A percentile compares a stretch with the other conserved stretches of the same genome.
Evolutionary conservation across 495 filamentous ascomycete species (phyloP).

Genomic region (Neurospora sp.): DNA sequence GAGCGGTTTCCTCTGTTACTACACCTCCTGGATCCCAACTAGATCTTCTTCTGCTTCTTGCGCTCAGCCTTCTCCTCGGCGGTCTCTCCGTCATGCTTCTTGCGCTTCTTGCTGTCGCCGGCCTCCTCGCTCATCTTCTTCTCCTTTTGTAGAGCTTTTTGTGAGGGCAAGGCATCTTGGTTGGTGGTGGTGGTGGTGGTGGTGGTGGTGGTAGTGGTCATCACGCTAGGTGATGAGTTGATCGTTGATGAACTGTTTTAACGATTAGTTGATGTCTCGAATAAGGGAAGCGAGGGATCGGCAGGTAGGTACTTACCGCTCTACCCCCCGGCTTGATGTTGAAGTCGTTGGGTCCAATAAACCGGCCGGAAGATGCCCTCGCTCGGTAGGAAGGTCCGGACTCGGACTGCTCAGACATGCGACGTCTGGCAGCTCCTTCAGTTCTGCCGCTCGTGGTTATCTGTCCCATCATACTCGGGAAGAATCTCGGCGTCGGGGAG

Average conservation of each 20-base stretch:
- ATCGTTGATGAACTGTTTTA: background rate
- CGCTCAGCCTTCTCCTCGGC: background rate
- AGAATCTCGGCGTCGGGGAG: conserved; percentile 64
- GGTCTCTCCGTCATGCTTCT: background rate
- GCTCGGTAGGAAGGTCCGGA: background rate
- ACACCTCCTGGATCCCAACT: background rate
- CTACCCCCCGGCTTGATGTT: background rate
- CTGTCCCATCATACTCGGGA: conserved; percentile 21
- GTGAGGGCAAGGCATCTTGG: background rate
- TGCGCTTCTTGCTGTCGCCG: background rate
- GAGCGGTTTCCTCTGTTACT: background rate
- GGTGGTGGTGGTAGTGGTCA: background rate
- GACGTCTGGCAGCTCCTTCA: no score
- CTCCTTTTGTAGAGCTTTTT: background rate
- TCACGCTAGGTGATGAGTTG: background rate
- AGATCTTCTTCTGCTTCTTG: background rate
- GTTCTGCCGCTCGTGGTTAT: background rate
- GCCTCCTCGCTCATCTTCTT: background rate
- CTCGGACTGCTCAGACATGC: background rate
- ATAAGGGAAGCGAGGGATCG: background rate
- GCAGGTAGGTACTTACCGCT: background rate
- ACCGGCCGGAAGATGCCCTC: background rate
- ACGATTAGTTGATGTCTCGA: background rate
- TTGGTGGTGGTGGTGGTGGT: background rate
- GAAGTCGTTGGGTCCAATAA: background rate